These are phyloP conservation scores for Globisporangium heterothallicum DNA, from an alignment of 352 stramenopile species.

Conservation along the genomic window DNA sequence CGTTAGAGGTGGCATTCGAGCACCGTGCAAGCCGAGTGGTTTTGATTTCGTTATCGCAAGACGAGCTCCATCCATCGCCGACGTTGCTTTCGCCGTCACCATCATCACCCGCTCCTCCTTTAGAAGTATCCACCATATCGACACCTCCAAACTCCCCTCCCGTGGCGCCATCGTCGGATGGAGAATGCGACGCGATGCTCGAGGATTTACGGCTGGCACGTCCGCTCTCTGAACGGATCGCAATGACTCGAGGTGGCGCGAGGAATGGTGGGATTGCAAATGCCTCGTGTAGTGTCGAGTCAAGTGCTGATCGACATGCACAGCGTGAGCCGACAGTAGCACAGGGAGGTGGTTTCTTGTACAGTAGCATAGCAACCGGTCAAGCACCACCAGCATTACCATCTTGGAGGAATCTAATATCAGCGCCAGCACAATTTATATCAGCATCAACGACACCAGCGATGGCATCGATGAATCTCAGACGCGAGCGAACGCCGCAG, in stretches of 20 bases:
- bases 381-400: not conserved
- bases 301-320: not conserved
- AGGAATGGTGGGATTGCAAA: not conserved
- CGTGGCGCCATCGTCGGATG: slow-evolving; percentile 3
- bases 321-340: not conserved
- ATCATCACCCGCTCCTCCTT: not conserved
- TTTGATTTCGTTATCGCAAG: no score
- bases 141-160: not conserved
- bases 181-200: slow-evolving; percentile 12
- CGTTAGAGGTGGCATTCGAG: no score
- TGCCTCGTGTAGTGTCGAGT: not conserved
- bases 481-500: no score
- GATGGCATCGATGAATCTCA: no score
- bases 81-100: not conserved
- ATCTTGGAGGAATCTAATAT: no score
- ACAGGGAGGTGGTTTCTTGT: not conserved
- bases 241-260: not conserved
- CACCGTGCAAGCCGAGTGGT: no score
- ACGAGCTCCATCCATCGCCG: not conserved
- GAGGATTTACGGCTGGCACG: slow-evolving; percentile 5
- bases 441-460: no score
- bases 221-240: slow-evolving; percentile 10
- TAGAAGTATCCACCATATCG: not conserved
- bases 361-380: slow-evolving; percentile 4
- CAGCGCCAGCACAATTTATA: no score